phyloP scores from a whole-genome alignment of 352 stramenopile genomes.

The Globisporangium polare region DNA sequence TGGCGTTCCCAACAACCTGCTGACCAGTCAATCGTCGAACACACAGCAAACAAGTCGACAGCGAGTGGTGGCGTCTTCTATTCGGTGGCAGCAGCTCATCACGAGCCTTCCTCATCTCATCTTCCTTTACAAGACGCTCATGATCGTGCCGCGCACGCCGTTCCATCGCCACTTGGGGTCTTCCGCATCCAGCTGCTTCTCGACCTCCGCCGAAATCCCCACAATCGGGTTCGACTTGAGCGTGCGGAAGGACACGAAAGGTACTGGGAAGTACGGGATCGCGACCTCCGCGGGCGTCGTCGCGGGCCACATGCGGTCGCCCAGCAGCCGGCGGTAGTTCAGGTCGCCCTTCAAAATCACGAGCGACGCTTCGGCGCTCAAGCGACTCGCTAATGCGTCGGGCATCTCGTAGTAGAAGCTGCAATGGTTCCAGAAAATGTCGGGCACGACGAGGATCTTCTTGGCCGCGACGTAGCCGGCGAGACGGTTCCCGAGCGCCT shows the following conservation, averaged over 20 bases:
- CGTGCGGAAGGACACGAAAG: conserved; percentile 68
- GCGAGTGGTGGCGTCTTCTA: neutral
- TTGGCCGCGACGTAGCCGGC: conserved; percentile 25
- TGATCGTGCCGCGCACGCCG: conserved; percentile 61
- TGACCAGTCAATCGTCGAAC: neutral
- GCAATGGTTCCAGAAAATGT: conserved; percentile 70
- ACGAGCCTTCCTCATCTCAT: no score
- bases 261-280: conserved; percentile 62
- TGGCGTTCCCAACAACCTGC: neutral
- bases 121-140: conserved; percentile 33
- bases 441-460: conserved; percentile 20
- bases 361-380: conserved; percentile 50
- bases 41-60: neutral
- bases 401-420: conserved; percentile 74
- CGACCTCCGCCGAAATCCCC: conserved; percentile 36
- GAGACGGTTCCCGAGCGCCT: conserved; percentile 40
- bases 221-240: conserved; percentile 73
- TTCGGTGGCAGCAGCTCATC: neutral
- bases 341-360: conserved; percentile 97
- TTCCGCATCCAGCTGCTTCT: conserved; percentile 41
- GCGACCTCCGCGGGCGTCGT: conserved; percentile 83
- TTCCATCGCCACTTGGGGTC: conserved; percentile 65
- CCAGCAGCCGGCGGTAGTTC: conserved; percentile 95
- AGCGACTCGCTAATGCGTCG: conserved; percentile 20
- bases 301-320: conserved; percentile 90